These are phyloP conservation scores for Aspergillus flavus DNA, from an alignment of 2,329 filamentous ascomycete species.

Conservation along the genomic window DNA sequence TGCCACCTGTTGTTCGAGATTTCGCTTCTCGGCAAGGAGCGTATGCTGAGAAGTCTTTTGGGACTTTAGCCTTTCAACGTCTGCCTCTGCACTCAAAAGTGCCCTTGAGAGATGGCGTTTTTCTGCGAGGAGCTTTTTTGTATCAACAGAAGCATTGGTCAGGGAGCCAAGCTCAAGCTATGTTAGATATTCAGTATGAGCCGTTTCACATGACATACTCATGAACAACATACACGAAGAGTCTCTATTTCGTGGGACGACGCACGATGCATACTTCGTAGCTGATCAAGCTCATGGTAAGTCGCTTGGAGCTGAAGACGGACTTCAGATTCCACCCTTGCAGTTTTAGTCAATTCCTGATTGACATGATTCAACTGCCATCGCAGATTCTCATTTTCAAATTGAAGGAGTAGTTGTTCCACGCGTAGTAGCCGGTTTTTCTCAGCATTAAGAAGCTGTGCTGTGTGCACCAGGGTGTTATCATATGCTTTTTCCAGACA, in stretches of 20 bases:
- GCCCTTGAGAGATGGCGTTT: conserved; percentile 65
- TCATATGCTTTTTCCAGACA: conserved; percentile 72
- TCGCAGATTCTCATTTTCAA: conserved; percentile 71
- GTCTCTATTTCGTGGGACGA: conserved; percentile 59
- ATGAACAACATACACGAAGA: conserved; percentile 51
- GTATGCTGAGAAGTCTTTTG: conserved; percentile 65
- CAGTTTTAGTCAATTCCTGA: conserved; percentile 54
- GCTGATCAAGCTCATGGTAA: conserved; percentile 47
- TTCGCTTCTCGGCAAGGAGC: conserved; percentile 75
- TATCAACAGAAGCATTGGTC: conserved; percentile 67
- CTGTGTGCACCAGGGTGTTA: conserved; percentile 63
- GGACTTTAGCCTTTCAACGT: conserved; percentile 63
- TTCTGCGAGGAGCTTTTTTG: conserved; percentile 68
- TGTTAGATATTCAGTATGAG: conserved; percentile 21
- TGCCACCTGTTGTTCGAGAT: conserved; percentile 75
- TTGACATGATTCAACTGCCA: conserved; percentile 63
- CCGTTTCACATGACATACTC: not conserved
- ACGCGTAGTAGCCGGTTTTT: conserved; percentile 70
- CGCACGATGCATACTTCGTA: conserved; percentile 42
- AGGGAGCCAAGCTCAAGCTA: conserved; percentile 73
- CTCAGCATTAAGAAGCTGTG: conserved; percentile 74
- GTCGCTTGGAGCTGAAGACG: conserved; percentile 54
- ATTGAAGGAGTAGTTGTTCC: conserved; percentile 69
- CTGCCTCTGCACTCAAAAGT: conserved; percentile 60
- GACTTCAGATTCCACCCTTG: conserved; percentile 45